Evolutionary conservation across 345 rosid genomes (phyloP), one percentile per base, ranked within the genome.

Genomic region (Camelina sativa): DNA sequence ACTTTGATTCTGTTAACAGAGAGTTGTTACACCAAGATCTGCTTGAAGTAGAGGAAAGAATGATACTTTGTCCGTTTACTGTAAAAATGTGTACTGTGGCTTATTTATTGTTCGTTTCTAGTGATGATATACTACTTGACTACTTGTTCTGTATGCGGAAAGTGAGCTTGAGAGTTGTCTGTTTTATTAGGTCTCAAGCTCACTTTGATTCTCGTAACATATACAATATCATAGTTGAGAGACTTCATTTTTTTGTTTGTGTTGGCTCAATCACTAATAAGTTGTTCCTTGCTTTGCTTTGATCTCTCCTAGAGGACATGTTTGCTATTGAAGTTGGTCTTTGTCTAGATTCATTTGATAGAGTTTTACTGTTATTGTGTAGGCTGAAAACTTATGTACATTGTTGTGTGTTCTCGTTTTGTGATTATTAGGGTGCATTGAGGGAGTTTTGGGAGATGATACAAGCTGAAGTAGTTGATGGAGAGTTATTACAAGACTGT

Each of bases 401-500:
- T 47, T 35, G 7, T 17, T 63, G 12, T 35, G 13, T 62, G 1
- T 74, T 55, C 0, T 35, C 6, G 28, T 46, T 37, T 66, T 4
- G 19, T 67, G 25, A 63, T n/a, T 28, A 40, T 73, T 82, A 90
- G 98, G 97, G 92, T 22, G 76, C 87, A 40, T 51, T 88, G 74
- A 84, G 88, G 85, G 88, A 86, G 38, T 55, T 79, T 67, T 80
- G 85, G 81, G 86, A 94, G 85, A 79, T 78, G 52, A 35, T 94
- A 62, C 82, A 76, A 51, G 80, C 51, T 59, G 96, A 91, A 75
- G 87, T 86, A 69, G 67, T 82, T 17, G 90, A 89, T 6, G 97
- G 93, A n/a, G 86, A 69, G 53, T 68, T 91, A 28, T 57, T 94
- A 72, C 85, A 79, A 80, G 95, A 94, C 74, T 91, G 96, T 75